Evolutionary conservation across 108 stramenopile genomes (phyloP).

Genomic region (Pseudonitzschia multistriata): DNA sequence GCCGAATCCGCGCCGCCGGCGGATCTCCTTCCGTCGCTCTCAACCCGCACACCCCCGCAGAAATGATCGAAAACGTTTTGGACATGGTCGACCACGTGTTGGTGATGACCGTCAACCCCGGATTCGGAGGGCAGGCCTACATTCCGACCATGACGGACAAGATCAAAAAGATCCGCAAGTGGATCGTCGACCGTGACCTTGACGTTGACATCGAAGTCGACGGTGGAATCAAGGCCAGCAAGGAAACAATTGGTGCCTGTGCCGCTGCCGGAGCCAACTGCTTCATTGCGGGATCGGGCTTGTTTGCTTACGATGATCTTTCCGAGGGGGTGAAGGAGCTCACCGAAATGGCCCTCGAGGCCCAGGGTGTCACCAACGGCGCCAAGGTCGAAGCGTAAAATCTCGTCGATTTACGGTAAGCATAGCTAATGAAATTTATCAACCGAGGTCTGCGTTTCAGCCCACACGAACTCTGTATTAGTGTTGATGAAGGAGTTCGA

Average conservation of each 20-base stretch:
- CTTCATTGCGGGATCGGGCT: slow-evolving; percentile 25
- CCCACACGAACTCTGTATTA: too few relatives aligned
- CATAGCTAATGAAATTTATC: too few relatives aligned
- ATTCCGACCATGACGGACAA: slow-evolving; percentile 50
- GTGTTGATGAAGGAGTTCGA: too few relatives aligned
- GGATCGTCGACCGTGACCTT: slow-evolving; percentile 22
- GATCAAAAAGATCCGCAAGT: slow-evolving; percentile 43
- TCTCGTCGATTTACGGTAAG: too few relatives aligned
- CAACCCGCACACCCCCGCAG: slow-evolving; percentile 22
- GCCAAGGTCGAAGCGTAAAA: too few relatives aligned
- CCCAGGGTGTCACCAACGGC: too few relatives aligned
- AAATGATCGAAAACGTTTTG: slow-evolving; percentile 23
- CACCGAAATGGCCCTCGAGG: slow-evolving; percentile 12
- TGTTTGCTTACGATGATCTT: slow-evolving; percentile 18
- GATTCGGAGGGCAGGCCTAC: slow-evolving; percentile 63
- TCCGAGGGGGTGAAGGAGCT: slow-evolving; percentile 21
- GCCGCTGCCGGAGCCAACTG: slow-evolving; percentile 24
- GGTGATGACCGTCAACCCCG: slow-evolving; percentile 73
- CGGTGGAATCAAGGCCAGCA: slow-evolving; percentile 22
- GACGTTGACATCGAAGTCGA: slow-evolving; percentile 25
- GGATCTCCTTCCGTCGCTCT: slow-evolving; percentile 19
- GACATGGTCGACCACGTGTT: slow-evolving; percentile 54
- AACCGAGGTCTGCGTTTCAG: too few relatives aligned
- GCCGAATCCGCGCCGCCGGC: slow-evolving; percentile 16
- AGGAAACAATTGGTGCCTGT: slow-evolving; percentile 24